These are phyloP conservation scores for Candida takata DNA, from an alignment of 805 yeast genomes.

Conservation along the genomic window DNA sequence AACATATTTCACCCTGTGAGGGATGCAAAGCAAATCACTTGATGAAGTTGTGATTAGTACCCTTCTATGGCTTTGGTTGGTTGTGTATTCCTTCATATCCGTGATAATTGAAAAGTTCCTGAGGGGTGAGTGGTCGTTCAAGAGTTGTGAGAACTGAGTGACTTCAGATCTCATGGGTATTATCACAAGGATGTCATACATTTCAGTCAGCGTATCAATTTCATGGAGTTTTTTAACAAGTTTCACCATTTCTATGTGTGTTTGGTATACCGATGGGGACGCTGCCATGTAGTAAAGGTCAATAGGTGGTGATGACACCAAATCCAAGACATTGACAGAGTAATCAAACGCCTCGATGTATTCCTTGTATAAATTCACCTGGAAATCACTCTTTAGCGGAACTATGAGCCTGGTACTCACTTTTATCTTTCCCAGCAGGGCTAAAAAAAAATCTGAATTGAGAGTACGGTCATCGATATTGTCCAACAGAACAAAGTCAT, in stretches of 20 bases:
- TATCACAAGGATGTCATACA: conserved; percentile 8
- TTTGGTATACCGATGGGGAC: not conserved
- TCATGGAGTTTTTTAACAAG: conserved; percentile 2
- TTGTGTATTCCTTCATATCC: conserved; percentile 3
- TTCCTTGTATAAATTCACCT: not conserved
- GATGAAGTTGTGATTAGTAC: conserved; percentile 1
- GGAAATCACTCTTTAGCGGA: conserved; percentile 4
- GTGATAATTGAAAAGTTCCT: conserved; percentile 6
- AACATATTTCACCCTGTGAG: conserved; percentile 11
- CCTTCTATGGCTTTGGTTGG: conserved; percentile 4
- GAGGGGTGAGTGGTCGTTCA: not conserved
- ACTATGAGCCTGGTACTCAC: conserved; percentile 4
- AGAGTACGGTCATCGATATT: conserved; percentile 7
- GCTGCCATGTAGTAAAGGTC: conserved; percentile 4
- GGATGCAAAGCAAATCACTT: not conserved
- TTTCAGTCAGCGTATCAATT: conserved; percentile 1
- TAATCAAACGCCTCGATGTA: conserved; percentile 1
- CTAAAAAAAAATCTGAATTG: conserved; percentile 9
- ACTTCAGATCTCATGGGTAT: conserved; percentile 3
- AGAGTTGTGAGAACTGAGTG: not conserved
- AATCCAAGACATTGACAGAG: not conserved
- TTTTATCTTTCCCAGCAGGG: conserved; percentile 1
- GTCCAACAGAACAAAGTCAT: conserved; percentile 9
- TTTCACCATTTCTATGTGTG: conserved; percentile 1
- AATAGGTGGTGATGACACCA: conserved; percentile 1